These are phyloP conservation scores for Secale cereale DNA, from an alignment of 176 grass and related monocot genomes.

Conservation along the genomic window DNA sequence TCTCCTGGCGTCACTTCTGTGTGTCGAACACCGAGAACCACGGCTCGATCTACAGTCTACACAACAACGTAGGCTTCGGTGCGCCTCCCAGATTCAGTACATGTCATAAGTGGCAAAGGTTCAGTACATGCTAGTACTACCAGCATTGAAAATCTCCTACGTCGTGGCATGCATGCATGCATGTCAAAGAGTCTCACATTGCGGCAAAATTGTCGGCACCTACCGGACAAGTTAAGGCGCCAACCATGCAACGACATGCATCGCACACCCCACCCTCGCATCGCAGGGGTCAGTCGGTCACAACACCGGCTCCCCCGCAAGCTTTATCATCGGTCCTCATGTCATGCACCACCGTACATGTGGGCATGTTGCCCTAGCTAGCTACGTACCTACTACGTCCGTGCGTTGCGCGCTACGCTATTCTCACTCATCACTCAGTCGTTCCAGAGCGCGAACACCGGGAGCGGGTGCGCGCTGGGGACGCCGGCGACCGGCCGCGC, in stretches of 20 bases:
- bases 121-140: no score
- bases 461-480: constrained; percentile 27
- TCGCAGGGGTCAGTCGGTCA: background rate
- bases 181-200: constrained; percentile 9
- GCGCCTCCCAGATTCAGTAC: no score
- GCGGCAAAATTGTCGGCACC: constrained; percentile 16
- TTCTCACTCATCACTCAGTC: constrained; percentile 11
- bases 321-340: background rate
- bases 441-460: constrained; percentile 60
- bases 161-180: background rate
- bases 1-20: no score
- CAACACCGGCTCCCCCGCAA: background rate
- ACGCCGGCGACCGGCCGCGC: constrained; percentile 19
- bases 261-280: background rate
- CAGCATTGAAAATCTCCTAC: background rate
- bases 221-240: background rate
- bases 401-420: background rate
- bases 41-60: no score
- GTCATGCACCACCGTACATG: background rate
- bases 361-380: background rate
- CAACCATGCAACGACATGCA: constrained; percentile 15
- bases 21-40: no score
- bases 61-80: no score
- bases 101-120: no score
- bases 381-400: background rate